phyloP scores from a whole-genome alignment of 2,329 filamentous ascomycete species.

The Nigrospora sphaerica region DNA sequence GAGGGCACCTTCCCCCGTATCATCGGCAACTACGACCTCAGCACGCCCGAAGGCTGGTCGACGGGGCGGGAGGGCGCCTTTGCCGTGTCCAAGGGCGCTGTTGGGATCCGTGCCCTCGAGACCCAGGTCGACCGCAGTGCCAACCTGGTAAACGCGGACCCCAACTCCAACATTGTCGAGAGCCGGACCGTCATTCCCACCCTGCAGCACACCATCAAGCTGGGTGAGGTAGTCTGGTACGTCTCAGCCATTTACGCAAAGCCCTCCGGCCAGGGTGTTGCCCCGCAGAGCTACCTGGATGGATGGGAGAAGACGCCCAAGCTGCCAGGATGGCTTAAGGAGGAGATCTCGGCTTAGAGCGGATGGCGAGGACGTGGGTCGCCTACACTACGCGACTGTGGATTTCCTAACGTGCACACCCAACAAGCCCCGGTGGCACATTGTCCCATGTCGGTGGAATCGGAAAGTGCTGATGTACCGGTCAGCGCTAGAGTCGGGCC shows the following conservation, averaged over 20 bases:
- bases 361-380: background rate
- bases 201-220: conserved; percentile 52
- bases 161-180: conserved; percentile 71
- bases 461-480: too few relatives aligned
- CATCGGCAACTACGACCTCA: conserved; percentile 54
- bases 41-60: conserved; percentile 45
- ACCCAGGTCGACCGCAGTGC: conserved; percentile 44
- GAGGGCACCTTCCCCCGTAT: conserved; percentile 49
- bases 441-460: too few relatives aligned
- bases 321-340: conserved; percentile 53
- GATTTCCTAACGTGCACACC: too few relatives aligned
- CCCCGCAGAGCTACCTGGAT: conserved; percentile 45
- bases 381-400: too few relatives aligned
- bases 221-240: conserved; percentile 57
- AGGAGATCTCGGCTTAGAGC: conserved; percentile 34
- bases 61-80: conserved; percentile 46
- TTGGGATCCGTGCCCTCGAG: conserved; percentile 50
- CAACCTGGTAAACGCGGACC: conserved; percentile 66
- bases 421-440: too few relatives aligned
- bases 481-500: too few relatives aligned
- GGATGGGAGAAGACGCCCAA: conserved; percentile 54
- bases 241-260: conserved; percentile 66
- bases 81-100: conserved; percentile 48
- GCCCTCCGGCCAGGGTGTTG: conserved; percentile 47
- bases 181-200: conserved; percentile 66